Percentiles rank a stretch among this genome's conserved stretches.
Evolutionary conservation across 768 basidiomycete species (phyloP).

Genomic region (Lanmaoa rubissima): DNA sequence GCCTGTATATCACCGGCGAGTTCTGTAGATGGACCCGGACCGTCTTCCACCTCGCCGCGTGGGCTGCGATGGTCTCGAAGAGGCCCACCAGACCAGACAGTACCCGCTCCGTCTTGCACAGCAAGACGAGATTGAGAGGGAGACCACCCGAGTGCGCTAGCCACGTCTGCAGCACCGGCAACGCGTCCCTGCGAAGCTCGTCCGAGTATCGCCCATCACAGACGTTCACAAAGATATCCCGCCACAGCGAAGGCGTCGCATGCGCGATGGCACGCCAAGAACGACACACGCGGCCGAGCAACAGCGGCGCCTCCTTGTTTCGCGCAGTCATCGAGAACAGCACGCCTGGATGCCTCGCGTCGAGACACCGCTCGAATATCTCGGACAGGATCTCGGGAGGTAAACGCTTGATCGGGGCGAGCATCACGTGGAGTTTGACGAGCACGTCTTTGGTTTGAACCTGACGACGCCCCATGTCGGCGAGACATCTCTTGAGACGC

Average conservation of each 20-base stretch:
- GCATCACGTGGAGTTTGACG: constrained; percentile 12
- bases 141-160: constrained; percentile 21
- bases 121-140: constrained; percentile 18
- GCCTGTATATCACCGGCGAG: constrained; percentile 12
- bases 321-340: not conserved
- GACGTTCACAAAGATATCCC: constrained; percentile 18
- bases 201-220: constrained; percentile 22
- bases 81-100: constrained; percentile 21
- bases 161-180: constrained; percentile 22
- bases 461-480: constrained; percentile 12
- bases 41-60: constrained; percentile 19
- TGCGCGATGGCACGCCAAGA: constrained; percentile 26
- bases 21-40: constrained; percentile 23
- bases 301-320: constrained; percentile 20
- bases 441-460: constrained; percentile 5
- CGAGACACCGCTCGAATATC: constrained; percentile 26
- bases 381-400: constrained; percentile 27
- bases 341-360: not conserved
- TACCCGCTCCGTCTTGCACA: constrained; percentile 20
- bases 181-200: constrained; percentile 16
- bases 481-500: constrained; percentile 6
- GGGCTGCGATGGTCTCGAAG: constrained; percentile 16
- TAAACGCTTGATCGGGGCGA: constrained; percentile 25
- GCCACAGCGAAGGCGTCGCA: constrained; percentile 30
- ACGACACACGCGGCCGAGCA: constrained; percentile 31